phyloP scores from a whole-genome alignment of 352 stramenopile species.

The Globisporangium nunn region DNA sequence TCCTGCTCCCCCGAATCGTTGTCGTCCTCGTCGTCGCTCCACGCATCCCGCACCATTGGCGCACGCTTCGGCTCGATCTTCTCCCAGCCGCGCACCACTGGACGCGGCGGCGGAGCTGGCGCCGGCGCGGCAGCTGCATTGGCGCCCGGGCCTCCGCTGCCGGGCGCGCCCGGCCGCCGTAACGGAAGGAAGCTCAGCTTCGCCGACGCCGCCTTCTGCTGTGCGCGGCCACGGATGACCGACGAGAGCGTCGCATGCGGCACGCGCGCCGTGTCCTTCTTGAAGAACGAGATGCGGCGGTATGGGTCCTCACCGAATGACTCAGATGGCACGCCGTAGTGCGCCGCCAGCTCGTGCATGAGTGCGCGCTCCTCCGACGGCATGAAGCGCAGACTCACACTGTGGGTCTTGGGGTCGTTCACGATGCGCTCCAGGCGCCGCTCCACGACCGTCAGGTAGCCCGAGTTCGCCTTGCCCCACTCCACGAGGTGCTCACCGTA shows the following conservation, averaged over 20 bases:
- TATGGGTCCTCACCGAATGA: conserved; percentile 67
- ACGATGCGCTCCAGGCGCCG: conserved; percentile 69
- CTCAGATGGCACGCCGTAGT: conserved; percentile 64
- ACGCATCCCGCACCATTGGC: conserved; percentile 52
- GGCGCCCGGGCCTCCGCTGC: conserved; percentile 10
- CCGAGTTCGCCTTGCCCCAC: conserved; percentile 66
- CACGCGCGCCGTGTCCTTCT: conserved; percentile 43
- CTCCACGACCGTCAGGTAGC: conserved; percentile 67
- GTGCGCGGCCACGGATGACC: conserved; percentile 24
- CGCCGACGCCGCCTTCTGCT: conserved; percentile 23
- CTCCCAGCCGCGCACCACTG: conserved; percentile 54
- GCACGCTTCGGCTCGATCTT: conserved; percentile 42
- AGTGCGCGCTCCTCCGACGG: conserved; percentile 51
- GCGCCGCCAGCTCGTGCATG: conserved; percentile 66
- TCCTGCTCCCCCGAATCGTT: conserved; percentile 3
- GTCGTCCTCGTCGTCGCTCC: conserved; percentile 62
- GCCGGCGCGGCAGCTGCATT: conserved; percentile 11
- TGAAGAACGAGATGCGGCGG: conserved; percentile 75
- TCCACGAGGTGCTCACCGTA: conserved; percentile 57
- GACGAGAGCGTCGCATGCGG: conserved; percentile 54
- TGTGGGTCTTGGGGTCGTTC: conserved; percentile 58
- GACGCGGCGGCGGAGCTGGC: conserved; percentile 14
- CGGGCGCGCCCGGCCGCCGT: conserved; percentile 13
- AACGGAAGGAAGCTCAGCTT: conserved; percentile 57
- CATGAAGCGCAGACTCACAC: conserved; percentile 71